Percentiles rank a stretch among this genome's conserved stretches.
Conservation (phyloP, 2,329 filamentous ascomycete species). For the Talaromyces sp. region DNA sequence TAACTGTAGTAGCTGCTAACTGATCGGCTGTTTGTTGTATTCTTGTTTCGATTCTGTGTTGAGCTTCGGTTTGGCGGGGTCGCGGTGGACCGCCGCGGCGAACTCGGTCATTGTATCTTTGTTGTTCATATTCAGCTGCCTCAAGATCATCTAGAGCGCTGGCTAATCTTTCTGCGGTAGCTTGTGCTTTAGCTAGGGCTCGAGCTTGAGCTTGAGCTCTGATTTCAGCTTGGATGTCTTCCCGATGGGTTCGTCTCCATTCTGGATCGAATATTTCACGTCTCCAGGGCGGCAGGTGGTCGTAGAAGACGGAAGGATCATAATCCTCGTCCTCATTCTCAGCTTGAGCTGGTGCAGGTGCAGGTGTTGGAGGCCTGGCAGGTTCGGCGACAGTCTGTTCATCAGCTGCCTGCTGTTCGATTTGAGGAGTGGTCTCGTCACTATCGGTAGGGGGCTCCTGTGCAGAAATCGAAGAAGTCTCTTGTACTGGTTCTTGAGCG, state of each 20-base stretch:
- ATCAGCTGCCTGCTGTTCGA: background rate
- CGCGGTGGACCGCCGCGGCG: too few relatives aligned
- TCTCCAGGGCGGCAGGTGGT: too few relatives aligned
- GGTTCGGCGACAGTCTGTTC: too few relatives aligned
- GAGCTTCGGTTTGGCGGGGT: background rate
- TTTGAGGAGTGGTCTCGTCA: background rate
- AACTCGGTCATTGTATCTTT: too few relatives aligned
- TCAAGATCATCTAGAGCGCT: background rate
- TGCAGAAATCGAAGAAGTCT: background rate
- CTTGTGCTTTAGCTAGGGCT: too few relatives aligned
- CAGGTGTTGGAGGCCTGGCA: too few relatives aligned
- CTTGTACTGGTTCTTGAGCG: background rate
- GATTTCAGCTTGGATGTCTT: too few relatives aligned
- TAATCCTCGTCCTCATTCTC: background rate
- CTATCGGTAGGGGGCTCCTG: background rate
- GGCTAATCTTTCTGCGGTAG: too few relatives aligned
- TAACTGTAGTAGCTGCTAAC: slow-evolving; percentile 3
- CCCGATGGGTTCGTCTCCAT: too few relatives aligned
- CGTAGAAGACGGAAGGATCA: background rate
- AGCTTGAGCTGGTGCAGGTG: background rate
- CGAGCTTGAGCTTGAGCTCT: too few relatives aligned
- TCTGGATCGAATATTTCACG: too few relatives aligned
- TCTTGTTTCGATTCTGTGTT: background rate
- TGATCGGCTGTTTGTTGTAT: slow-evolving; percentile 3
- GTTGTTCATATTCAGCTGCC: background rate